These are phyloP conservation scores for Helianthus tuberosus DNA, from an alignment of 129 eudicot species.

Conservation along the genomic window DNA sequence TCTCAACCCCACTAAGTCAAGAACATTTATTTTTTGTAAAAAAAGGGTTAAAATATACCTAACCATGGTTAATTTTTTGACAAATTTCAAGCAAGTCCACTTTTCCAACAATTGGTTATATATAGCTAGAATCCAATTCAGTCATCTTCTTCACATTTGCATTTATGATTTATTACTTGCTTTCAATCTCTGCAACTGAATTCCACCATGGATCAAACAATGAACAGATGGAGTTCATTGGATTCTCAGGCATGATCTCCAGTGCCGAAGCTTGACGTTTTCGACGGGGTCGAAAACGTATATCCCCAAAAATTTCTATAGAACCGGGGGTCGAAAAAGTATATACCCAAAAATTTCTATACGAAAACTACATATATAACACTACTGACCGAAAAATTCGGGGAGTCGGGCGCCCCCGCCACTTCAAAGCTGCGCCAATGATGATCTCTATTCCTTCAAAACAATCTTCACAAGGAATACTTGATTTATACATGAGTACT, in stretches of 20 bases:
- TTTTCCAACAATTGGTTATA: neutral
- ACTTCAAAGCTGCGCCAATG: no score
- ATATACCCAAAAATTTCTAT: no score
- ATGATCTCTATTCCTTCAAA: slow-evolving; percentile 20
- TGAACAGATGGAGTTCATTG: slow-evolving; percentile 30
- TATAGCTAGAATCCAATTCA: neutral
- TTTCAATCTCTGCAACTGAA: neutral
- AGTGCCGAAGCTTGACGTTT: no score
- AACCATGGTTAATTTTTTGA: neutral
- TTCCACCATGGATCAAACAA: slow-evolving; percentile 28
- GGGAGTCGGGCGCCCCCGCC: no score
- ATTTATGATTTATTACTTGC: no score
- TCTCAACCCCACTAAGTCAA: no score
- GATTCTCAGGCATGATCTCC: slow-evolving; percentile 24
- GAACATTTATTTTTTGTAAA: neutral
- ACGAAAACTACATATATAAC: no score
- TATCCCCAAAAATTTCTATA: no score
- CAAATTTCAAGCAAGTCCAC: slow-evolving; percentile 10
- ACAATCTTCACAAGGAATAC: slow-evolving; percentile 9
- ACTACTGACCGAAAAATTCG: no score
- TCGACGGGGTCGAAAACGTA: no score
- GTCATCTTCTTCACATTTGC: neutral
- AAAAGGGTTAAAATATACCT: neutral
- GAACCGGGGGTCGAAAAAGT: no score
- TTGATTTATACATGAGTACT: no score